phyloP scores from a whole-genome alignment of 2,329 filamentous ascomycete genomes.

The Trichoderma lentiforme region DNA sequence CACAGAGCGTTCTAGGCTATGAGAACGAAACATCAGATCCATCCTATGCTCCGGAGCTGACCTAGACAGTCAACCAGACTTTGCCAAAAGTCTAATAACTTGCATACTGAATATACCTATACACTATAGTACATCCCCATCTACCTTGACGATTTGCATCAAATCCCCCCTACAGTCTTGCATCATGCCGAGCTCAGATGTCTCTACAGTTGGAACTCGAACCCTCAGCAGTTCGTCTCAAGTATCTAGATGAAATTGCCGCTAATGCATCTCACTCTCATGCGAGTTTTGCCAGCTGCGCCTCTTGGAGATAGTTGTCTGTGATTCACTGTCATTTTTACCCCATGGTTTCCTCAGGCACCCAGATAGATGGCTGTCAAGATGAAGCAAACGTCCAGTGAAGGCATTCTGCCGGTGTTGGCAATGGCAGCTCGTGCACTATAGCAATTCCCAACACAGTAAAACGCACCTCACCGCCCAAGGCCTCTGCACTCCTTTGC shows the following conservation, averaged over 20 bases:
- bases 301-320: not conserved
- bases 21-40: not conserved
- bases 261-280: not conserved
- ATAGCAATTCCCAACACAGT: not conserved
- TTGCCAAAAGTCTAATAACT: not conserved
- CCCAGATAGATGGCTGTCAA: not conserved
- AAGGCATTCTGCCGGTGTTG: not conserved
- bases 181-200: not conserved
- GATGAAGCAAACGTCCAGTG: not conserved
- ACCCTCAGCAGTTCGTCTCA: not conserved
- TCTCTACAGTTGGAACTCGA: not conserved
- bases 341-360: not conserved
- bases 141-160: not conserved
- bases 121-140: not conserved
- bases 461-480: not conserved
- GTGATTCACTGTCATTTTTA: not conserved
- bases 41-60: not conserved
- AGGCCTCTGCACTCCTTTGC: not conserved
- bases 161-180: not conserved
- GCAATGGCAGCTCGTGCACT: not conserved
- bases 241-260: not conserved
- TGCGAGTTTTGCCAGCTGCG: not conserved
- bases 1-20: not conserved
- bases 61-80: not conserved
- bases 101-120: not conserved